Evolutionary conservation across 75 land plant genomes (phyloP), one percentile per base, ranked within the genome.

Genomic region (Pseudotsuga menziesii): DNA sequence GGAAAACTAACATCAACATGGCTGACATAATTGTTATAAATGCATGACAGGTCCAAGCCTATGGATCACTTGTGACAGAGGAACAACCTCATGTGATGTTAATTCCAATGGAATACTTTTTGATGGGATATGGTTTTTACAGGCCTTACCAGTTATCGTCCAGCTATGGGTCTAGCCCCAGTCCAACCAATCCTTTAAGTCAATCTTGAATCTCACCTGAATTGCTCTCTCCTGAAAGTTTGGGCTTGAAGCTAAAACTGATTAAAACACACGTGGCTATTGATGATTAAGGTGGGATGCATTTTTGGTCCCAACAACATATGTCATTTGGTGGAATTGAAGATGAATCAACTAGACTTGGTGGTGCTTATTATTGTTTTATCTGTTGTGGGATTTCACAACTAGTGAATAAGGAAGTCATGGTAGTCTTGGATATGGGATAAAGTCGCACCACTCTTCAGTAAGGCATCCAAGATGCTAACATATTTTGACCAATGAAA

Each of bases 31-130:
- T 74, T 26, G n/a, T 8, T 52, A 74, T n/a, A 55, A 55, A 55
- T 55, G 32, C 75, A 74, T 75, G 22, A 35, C 75, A 94, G 98
- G 96, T 94, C 23, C 93, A 93, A 76, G 91, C 91, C 27, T 92
- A 93, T 77, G 98, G 98, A 9, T 93, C 98, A 14, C 41, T 94
- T 48, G 98, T 94, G 58, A 94, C 96, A 14, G 96, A 92, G 71
- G 98, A 94, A 77, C 93, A 91, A 36, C 93, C 98, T 3, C 85
- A 90, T 57, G 87, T 96, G 15, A 94, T 94, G 98, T 27, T 93
- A 64, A 82, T 94, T 8, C 98, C 98, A 12, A 85, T 94, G 27
- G 98, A 94, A 84, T 89, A 83, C 52, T 94, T 94, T 72, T 76
- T 94, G 52, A 92, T 85, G 84, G 92, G 95, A 9, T 94, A 83